Percentiles rank a stretch among this genome's conserved stretches.
Conservation (phyloP, 2,329 filamentous ascomycete genomes). For the Pestalotiopsis sp. region DNA sequence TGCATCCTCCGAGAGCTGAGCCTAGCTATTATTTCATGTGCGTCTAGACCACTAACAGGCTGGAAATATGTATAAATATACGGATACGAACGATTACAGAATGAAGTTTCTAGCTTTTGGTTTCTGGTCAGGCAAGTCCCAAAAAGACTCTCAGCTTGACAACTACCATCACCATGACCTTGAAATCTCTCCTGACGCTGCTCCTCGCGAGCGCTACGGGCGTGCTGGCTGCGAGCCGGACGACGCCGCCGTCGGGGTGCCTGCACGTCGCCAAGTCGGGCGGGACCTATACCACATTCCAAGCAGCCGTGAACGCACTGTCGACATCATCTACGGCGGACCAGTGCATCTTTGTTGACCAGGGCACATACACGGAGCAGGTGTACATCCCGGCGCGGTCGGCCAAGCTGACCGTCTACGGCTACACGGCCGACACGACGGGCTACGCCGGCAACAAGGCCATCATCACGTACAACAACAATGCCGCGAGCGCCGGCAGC, state of each 20-base stretch:
- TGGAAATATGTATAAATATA: not conserved
- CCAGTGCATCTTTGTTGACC: conserved; percentile 65
- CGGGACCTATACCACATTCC: conserved; percentile 42
- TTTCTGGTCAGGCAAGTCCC: too few species aligned
- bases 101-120: too few species aligned
- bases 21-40: not conserved
- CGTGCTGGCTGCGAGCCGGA: conserved; percentile 35
- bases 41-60: not conserved
- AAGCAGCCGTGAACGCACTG: conserved; percentile 60
- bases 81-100: too few species aligned
- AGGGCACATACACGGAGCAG: conserved; percentile 64
- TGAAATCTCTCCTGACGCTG: conserved; percentile 7
- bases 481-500: conserved; percentile 47
- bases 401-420: conserved; percentile 57
- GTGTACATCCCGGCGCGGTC: conserved; percentile 52
- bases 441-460: conserved; percentile 60
- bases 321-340: conserved; percentile 49
- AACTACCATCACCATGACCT: not conserved
- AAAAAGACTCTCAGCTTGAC: too few species aligned
- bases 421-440: conserved; percentile 56
- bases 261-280: conserved; percentile 48
- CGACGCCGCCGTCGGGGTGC: conserved; percentile 48
- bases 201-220: conserved; percentile 1
- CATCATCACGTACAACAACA: conserved; percentile 48
- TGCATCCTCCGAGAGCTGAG: conserved; percentile 9